Evolutionary conservation across 495 filamentous ascomycete genomes (phyloP), one percentile per base, ranked within the genome.

Genomic region (Annulohypoxylon nitens): DNA sequence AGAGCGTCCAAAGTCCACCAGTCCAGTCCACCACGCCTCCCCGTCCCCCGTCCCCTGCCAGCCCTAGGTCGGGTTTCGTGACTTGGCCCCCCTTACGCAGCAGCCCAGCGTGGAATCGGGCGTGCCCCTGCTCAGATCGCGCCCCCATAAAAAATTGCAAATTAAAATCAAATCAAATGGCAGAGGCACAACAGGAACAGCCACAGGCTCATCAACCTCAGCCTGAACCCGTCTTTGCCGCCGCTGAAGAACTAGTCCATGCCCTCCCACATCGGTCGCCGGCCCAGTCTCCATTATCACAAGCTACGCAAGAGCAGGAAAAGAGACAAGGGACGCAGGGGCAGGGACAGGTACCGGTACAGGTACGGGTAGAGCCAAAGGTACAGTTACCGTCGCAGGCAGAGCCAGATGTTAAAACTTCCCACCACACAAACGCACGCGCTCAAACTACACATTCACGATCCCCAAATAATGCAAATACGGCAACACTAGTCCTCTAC

Each of bases 111-210:
- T 79, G 70, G 77, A 77, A 74, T 75, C 69, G 74, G 74, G 75
- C 73, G 23, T 74, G 69, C 77, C 77, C 77, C 77, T 79, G 77
- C 71, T 78, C 75, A 75, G 72, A 75, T 78, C 72, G 75, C 69
- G 70, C 70, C 77, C 77, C 76, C 77, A 74, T 75, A 73, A 77
- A 74, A 71, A 75, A 75, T 73, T 78, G 74, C 69, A 78, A 78
- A 77, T 79, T 77, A 79, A 78, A 78, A 74, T 79, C 77, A 79
- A 79, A 79, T 77, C 75, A 79, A 77, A 79, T 77, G 77, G 77
- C 77, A 79, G 77, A 79, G 71, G 75, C 73, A 75, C 77, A 75
- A 75, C 67, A 77, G 75, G 70, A 79, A 68, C 77, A 77, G 75
- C 77, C 77, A 77, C 77, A 77, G 77, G 77, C 73, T 79, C 72